Conservation (phyloP, 345 rosid genomes). For the thale cress (Arabidopsis thaliana) region TAIR10.1 NC_003070.9:28951001-28951500, state of each 20-base stretch:
- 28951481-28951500: conserved; percentile 85
- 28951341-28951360: conserved; percentile 96
- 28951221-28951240: conserved; percentile 83
- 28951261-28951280: conserved; percentile 90
- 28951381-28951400: conserved; percentile 88
- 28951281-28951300: conserved; percentile 97
- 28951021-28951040: conserved; percentile 99
- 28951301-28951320: conserved; percentile 99
- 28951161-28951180: conserved; percentile 90
- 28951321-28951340: conserved; percentile 94
- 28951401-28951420: conserved; percentile 71
- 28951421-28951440: conserved; percentile 83
- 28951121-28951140: neutral
- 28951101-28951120: neutral
- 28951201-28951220: conserved; percentile 94
- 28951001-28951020: conserved; percentile 87
- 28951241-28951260: conserved; percentile 80
- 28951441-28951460: conserved; percentile 98
- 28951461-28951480: conserved; percentile 62
- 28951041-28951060: conserved; percentile 80
- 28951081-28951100: too few relatives aligned
- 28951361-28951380: conserved; percentile 95
- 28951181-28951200: conserved; percentile 93
- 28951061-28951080: conserved; percentile 42
- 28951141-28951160: conserved; percentile 67